Conservation (phyloP, 805 yeast genomes). For the Saturnispora diversa region DNA sequence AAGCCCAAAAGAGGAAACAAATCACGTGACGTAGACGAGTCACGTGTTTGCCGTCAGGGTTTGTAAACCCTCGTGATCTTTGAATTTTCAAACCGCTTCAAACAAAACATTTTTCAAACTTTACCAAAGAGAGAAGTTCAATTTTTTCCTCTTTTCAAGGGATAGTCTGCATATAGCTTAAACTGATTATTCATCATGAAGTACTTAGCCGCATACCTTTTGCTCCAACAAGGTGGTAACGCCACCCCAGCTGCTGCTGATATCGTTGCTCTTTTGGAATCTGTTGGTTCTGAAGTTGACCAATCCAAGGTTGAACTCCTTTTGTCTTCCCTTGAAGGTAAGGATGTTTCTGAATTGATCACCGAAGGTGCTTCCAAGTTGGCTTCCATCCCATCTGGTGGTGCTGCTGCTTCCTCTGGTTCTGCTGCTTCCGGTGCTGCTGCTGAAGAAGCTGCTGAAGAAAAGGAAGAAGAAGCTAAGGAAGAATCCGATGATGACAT, state of each 20-base stretch:
- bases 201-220: constrained; percentile 99
- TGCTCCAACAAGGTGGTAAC: constrained; percentile 96
- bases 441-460: constrained; percentile 65
- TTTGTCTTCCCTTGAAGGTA: constrained; percentile 86
- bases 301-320: constrained; percentile 76
- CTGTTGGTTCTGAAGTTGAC: constrained; percentile 96
- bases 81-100: no score
- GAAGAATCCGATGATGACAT: constrained; percentile 63
- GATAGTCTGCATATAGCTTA: constrained; percentile 80
- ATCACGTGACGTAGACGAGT: no score
- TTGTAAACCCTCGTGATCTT: no score
- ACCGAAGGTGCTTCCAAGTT: constrained; percentile 94
- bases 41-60: no score
- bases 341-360: constrained; percentile 80
- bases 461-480: constrained; percentile 54
- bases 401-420: constrained; percentile 80
- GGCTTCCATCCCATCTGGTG: constrained; percentile 96
- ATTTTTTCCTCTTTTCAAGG: constrained; percentile 35
- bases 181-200: constrained; percentile 79
- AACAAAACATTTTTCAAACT: no score
- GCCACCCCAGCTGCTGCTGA: constrained; percentile 89
- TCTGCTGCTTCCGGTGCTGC: constrained; percentile 67
- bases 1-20: no score
- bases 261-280: constrained; percentile 77
- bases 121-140: not conserved